Evolutionary conservation across 176 grass and related monocot species (phyloP).

Genomic region (Cenchrus americanus): DNA sequence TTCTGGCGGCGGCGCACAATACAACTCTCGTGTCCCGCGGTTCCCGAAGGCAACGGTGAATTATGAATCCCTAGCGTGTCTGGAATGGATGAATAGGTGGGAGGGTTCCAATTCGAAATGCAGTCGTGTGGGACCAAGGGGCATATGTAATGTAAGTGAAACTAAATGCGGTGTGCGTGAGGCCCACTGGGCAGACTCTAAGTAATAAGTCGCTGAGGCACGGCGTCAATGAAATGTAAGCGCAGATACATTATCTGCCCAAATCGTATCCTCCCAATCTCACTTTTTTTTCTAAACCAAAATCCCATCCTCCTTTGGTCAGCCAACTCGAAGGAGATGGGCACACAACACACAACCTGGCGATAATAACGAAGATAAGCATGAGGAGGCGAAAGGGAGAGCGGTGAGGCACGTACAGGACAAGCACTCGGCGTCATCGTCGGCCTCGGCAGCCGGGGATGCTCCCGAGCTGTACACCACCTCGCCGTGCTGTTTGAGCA

Average conservation of each 20-base stretch:
- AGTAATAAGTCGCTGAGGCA: not conserved
- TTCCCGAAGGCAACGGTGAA: not conserved
- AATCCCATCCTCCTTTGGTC: not conserved
- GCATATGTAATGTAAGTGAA: not conserved
- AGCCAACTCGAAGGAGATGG: not conserved
- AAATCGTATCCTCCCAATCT: too few species aligned
- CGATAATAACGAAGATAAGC: not conserved
- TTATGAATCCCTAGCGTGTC: too few species aligned
- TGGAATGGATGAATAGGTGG: not conserved
- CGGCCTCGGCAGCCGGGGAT: constrained; percentile 44
- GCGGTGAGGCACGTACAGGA: constrained; percentile 58
- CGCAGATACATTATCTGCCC: not conserved
- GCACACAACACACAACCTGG: not conserved
- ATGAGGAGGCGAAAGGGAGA: not conserved
- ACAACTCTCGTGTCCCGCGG: not conserved
- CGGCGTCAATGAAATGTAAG: not conserved
- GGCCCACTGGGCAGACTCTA: not conserved
- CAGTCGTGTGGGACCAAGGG: not conserved
- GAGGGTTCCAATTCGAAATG: not conserved
- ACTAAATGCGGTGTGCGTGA: not conserved
- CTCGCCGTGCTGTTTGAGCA: constrained; percentile 90
- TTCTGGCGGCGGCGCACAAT: too few species aligned
- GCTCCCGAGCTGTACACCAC: constrained; percentile 70
- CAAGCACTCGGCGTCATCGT: constrained; percentile 81
- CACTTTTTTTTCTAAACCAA: not conserved